phyloP scores from a whole-genome alignment of 331 rosid genomes.

The Arachis monticola region DNA sequence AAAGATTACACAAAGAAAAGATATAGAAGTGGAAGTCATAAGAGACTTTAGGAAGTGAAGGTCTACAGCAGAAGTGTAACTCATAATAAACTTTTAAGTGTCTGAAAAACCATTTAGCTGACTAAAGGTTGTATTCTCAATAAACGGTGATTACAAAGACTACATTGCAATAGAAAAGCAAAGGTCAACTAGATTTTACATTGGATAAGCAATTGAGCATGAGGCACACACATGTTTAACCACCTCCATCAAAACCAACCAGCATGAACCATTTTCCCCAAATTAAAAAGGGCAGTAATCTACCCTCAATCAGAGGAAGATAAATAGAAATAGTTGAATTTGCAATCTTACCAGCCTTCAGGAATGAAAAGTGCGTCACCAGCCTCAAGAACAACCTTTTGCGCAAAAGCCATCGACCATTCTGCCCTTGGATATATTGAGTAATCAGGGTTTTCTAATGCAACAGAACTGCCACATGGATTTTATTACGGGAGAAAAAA shows the following conservation, averaged over 20 bases:
- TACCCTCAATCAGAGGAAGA: constrained; percentile 20
- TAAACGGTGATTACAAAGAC: background rate
- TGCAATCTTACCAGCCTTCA: constrained; percentile 84
- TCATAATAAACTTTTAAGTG: constrained; percentile 11
- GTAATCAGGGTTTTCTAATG: constrained; percentile 77
- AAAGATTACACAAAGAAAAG: constrained; percentile 18
- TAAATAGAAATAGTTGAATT: constrained; percentile 27
- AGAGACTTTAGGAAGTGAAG: too few species aligned
- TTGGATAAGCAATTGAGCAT: constrained; percentile 27
- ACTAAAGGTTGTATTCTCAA: background rate
- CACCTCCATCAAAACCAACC: constrained; percentile 20
- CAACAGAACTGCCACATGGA: constrained; percentile 66
- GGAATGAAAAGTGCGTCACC: constrained; percentile 98
- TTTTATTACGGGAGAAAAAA: background rate
- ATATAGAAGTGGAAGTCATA: background rate
- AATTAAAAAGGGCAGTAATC: constrained; percentile 29
- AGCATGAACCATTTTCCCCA: constrained; percentile 22
- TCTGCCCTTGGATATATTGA: constrained; percentile 82
- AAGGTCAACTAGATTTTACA: background rate
- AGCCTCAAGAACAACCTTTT: constrained; percentile 75
- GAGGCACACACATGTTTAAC: constrained; percentile 20
- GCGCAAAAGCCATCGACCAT: constrained; percentile 59
- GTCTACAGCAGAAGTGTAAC: constrained; percentile 7
- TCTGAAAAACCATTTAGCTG: constrained; percentile 5
- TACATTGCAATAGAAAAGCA: constrained; percentile 20